phyloP scores from a whole-genome alignment of 768 basidiomycete genomes.

The Rhizopogon sp. region DNA sequence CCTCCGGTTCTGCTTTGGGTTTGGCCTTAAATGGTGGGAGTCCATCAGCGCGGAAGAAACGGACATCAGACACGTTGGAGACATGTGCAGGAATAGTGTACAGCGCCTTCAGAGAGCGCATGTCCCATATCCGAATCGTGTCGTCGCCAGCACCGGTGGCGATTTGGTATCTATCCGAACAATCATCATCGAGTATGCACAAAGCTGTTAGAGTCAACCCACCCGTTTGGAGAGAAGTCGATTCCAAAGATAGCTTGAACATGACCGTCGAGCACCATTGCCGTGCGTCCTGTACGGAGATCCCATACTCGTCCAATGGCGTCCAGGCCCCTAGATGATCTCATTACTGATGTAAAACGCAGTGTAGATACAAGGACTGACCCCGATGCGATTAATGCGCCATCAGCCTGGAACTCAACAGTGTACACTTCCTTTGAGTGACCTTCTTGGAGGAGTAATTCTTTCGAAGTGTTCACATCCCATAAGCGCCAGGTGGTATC shows the following conservation, averaged over 20 bases:
- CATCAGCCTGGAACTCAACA: constrained; percentile 95
- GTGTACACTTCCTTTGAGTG: constrained; percentile 97
- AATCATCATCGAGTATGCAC: neutral
- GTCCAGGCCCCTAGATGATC: constrained; percentile 72
- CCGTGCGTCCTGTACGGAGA: constrained; percentile 87
- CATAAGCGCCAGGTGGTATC: constrained; percentile 98
- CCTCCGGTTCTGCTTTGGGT: constrained; percentile 24
- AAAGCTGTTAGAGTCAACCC: constrained; percentile 21
- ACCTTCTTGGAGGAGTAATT: constrained; percentile 89
- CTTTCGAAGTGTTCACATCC: constrained; percentile 81
- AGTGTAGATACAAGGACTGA: constrained; percentile 30
- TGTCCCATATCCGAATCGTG: constrained; percentile 98
- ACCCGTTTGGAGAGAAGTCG: constrained; percentile 96
- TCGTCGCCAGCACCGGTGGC: constrained; percentile 97
- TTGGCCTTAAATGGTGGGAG: constrained; percentile 35
- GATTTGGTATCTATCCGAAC: constrained; percentile 76
- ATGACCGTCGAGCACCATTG: constrained; percentile 98
- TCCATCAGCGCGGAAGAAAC: constrained; percentile 80
- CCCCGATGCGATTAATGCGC: constrained; percentile 91
- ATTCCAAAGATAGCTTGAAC: constrained; percentile 88
- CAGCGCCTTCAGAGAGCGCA: constrained; percentile 86
- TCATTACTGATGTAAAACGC: neutral
- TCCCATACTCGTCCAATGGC: constrained; percentile 99
- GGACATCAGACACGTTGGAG: constrained; percentile 91
- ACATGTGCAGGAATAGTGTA: constrained; percentile 97